Evolutionary conservation across 805 yeast genomes (phyloP), one percentile per base, ranked within the genome.

Genomic region (Ogataea angusta): DNA sequence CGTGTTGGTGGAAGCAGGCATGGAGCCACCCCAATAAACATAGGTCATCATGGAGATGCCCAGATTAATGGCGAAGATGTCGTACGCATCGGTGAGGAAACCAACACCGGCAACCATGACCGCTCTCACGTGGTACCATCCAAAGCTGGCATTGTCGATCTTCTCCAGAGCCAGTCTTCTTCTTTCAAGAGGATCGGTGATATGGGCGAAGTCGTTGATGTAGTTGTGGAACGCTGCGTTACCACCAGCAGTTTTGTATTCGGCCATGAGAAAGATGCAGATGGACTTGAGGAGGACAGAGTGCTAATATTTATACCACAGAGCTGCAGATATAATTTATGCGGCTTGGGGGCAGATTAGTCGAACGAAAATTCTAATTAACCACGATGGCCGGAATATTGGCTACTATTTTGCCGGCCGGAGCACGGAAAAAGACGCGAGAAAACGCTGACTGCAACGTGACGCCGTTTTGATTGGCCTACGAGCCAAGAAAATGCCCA

Each of bases 31-130:
- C 89, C 90, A 88, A 72, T 65, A 85, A 40, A 82, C 95, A 55
- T 82, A 80, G 24, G 76, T 64, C 75, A 88, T 66, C 90, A 88
- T 86, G 38, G 90, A 59, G 40, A 85, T 68, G 64, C 85, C 91
- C 69, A 88, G 69, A 66, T 84, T 85, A 55, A 88, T 88, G 52
- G 96, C 90, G 57, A 88, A 89, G 52, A 89, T 85, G 72, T 89
- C 96, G 66, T 89, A 88, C 41, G 96, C 79, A 68, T 88, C 96
- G 21, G 95, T 88, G 67, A 89, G 64, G 78, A 88, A 88, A 63
- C 96, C 96, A 51, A 88, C 93, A 72, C 96, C 88, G 10, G 95
- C 95, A 60, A 86, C 88, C 64, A 77, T 61, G 55, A 86, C 84
- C 71, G 88, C 85, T 66, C 87, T 78, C 39, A 85, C 65, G 57